Evolutionary conservation across 306 rosid genomes (phyloP).

Genomic region (Senna siamea): DNA sequence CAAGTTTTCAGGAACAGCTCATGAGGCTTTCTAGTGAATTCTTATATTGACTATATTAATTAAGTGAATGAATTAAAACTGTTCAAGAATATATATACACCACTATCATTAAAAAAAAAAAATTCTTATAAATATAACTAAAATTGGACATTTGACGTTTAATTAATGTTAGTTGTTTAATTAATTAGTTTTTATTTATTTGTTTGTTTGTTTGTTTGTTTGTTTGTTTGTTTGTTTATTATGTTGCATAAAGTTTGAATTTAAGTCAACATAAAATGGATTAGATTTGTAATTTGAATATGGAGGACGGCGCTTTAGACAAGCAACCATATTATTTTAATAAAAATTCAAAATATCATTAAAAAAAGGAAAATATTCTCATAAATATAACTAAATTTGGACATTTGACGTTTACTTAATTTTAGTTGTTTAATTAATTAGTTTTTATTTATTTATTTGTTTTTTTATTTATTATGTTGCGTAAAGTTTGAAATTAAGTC

Average conservation of each 20-base stretch:
- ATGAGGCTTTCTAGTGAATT: neutral
- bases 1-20: too few relatives aligned
- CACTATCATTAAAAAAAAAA: neutral
- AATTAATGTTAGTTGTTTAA: neutral
- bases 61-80: neutral
- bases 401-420: neutral
- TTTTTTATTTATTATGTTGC: too few relatives aligned
- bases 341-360: too few relatives aligned
- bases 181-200: too few relatives aligned
- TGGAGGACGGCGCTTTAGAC: neutral
- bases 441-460: too few relatives aligned
- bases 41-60: neutral
- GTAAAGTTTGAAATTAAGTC: neutral
- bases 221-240: too few relatives aligned
- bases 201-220: too few relatives aligned
- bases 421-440: neutral
- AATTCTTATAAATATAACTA: neutral
- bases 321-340: neutral
- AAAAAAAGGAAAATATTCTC: neutral
- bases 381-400: neutral
- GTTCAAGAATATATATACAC: neutral
- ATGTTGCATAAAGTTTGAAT: too few relatives aligned
- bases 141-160: neutral
- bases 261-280: conserved; percentile 10
- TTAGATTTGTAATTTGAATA: neutral